Conservation (phyloP, 2,329 filamentous ascomycete species). For the Myriosclerotinia curreyana region DNA sequence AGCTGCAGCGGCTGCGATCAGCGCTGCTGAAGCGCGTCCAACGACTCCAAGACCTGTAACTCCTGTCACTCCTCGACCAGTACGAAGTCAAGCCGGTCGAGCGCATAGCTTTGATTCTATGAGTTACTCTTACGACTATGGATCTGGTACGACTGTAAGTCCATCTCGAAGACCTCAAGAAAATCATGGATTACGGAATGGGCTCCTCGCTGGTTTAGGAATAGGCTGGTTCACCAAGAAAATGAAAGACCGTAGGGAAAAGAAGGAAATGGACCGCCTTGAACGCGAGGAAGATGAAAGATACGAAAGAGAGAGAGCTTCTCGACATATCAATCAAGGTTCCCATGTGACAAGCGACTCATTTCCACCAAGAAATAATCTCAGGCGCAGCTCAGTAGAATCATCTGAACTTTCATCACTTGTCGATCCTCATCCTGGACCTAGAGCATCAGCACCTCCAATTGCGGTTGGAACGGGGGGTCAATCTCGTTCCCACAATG, state of each 20-base stretch:
- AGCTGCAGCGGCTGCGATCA: conserved; percentile 47
- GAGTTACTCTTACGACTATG: conserved; percentile 44
- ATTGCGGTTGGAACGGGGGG: conserved; percentile 12
- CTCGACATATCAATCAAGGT: conserved; percentile 52
- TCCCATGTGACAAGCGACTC: conserved; percentile 68
- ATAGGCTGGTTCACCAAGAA: conserved; percentile 67
- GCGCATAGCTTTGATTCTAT: conserved; percentile 53
- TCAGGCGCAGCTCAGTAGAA: conserved; percentile 41
- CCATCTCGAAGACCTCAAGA: conserved; percentile 50
- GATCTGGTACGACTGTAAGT: conserved; percentile 51
- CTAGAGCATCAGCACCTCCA: conserved; percentile 42
- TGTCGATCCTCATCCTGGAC: conserved; percentile 38
- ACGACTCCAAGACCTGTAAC: conserved; percentile 27
- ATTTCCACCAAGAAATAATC: conserved; percentile 44
- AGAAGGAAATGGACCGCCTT: conserved; percentile 40
- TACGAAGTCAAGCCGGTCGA: conserved; percentile 46
- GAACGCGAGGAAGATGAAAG: conserved; percentile 43
- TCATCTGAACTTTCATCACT: conserved; percentile 38
- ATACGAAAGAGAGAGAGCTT: conserved; percentile 57
- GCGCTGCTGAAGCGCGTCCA: conserved; percentile 46
- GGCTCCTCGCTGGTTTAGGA: conserved; percentile 59
- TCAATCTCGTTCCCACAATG: conserved; percentile 44
- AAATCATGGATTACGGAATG: conserved; percentile 41
- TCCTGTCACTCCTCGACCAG: conserved; percentile 39
- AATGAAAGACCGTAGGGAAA: conserved; percentile 56